Evolutionary conservation across 352 stramenopile genomes (phyloP), one percentile per base, ranked within the genome.

Genomic region (Phytophthora tentaculata): DNA sequence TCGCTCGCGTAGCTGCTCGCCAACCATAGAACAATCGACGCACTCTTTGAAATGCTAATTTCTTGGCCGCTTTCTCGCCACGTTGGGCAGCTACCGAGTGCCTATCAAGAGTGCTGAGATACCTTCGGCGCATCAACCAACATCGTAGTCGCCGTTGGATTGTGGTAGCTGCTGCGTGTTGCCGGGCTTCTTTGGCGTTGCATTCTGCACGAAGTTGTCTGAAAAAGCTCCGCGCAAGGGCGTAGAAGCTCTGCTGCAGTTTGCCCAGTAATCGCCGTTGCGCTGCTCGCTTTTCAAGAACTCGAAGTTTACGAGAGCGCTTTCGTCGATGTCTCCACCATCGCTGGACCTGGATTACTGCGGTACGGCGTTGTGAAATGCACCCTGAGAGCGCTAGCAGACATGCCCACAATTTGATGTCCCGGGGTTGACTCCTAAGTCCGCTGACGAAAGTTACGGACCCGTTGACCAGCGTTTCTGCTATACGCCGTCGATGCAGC

Each of bases 391-490:
- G 53, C 0, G 84, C 60, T 8, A 91, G 50, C 67, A 91, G 81
- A 56, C 79, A 90, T 19, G 89, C 72, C 10, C 77, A 84, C 17
- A 86, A 26, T 16, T 88, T 74, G 26, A 86, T 83, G 6, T 63
- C 50, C 20, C 53, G 59, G 3, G 81, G 56, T n/a, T 83, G 73
- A 0, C 53, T 64, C 47, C 78, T 81, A 44, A 87, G 58, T 4
- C 56, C 60, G 26, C 64, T 56, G 9, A 72, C 64, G 24, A 67
- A 50, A 24, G 20, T 37, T 22, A 52, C 37, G 10, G 48, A 51
- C 7, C 55, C 59, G 28, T 67, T 29, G 5, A 89, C 48, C 26
- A 92, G 73, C 32, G 60, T 64, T 24, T 84, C 64, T 50, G 82
- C 87, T 14, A 78, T 68, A 26, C 54, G 61, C 5, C 79, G 60